Percentiles rank a stretch among this genome's conserved stretches.
These are phyloP conservation scores for Pseudocercospora crystallina DNA, from an alignment of 2,329 filamentous ascomycete genomes.

Conservation along the genomic window DNA sequence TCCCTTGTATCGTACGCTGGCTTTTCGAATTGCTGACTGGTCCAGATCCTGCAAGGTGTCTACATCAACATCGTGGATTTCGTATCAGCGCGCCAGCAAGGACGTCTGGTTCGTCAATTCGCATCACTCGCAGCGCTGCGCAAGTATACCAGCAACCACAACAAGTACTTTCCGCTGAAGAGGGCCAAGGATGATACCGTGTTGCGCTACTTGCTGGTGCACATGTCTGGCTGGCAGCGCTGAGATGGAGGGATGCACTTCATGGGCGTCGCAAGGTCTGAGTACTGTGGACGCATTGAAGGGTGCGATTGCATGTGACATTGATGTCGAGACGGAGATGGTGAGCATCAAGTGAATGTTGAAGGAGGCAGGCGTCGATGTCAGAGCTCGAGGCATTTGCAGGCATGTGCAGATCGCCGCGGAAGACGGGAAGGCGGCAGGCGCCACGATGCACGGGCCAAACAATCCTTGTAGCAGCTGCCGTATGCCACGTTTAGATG, in stretches of 20 bases:
- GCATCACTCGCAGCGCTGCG: conserved; percentile 9
- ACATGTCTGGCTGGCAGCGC: conserved; percentile 5
- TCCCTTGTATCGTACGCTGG: neutral
- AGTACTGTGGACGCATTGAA: neutral
- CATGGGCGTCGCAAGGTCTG: neutral
- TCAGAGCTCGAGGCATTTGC: too few species aligned
- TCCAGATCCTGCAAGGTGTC: conserved; percentile 15
- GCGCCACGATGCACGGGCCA: too few species aligned
- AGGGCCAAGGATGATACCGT: conserved; percentile 22
- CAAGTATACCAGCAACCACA: conserved; percentile 15
- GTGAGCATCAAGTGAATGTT: too few species aligned
- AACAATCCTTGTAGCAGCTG: too few species aligned
- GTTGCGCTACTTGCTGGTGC: conserved; percentile 18
- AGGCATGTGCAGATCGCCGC: too few species aligned
- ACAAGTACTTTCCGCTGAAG: conserved; percentile 19
- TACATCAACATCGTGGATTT: conserved; percentile 25
- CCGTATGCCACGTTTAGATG: too few species aligned
- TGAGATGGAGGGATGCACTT: neutral
- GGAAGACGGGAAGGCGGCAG: too few species aligned
- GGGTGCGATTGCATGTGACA: too few species aligned
- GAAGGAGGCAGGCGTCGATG: too few species aligned
- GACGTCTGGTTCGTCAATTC: conserved; percentile 7
- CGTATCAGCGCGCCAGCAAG: conserved; percentile 12
- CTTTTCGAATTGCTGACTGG: neutral
- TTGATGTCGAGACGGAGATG: too few species aligned